Base-by-base conservation (phyloP, 305 asterid genomes). In the Fraxinus floribunda region DNA sequence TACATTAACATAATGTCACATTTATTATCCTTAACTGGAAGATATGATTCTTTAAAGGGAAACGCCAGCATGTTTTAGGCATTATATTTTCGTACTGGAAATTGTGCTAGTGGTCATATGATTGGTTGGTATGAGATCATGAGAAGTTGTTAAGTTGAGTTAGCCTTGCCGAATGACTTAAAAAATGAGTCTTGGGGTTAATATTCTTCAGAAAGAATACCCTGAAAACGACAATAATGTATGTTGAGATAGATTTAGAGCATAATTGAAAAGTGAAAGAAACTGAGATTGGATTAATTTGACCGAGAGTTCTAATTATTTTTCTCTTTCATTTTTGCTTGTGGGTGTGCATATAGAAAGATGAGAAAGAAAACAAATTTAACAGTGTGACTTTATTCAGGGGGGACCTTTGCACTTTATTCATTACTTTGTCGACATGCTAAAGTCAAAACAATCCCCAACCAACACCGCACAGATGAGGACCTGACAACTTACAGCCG, bases 401-500 rank as follows among this genome's bases (percentile, higher is more conserved):
- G 98, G 66, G 99, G 99, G 44, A 96, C 98, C 22, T 93, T 96
- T 87, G 99, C 99, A n/a, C 97, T 96, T 72, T 96, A 96, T 87
- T 96, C 99, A 1, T 90, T 96, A 76, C 97, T 96, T 11, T 96
- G 99, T 78, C 94, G 99, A 78, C 99, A 96, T 86, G 99, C 99
- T 78, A 93, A 93, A 86, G 91, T 96, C 80, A 92, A 90, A 77
- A 96, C 92, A 3, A 96, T 96, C 76, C 99, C 99, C 38, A 96
- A 96, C 80, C 98, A 96, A 84, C 99, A 96, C 88, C 91, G 97
- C 76, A 96, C 99, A 6, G 99, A 96, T 85, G 99, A 96, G 91
- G 97, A 94, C 90, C 94, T 96, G 86, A 96, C 99, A 26, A 94
- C 99, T 79, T 96, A 96, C 82, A 96, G 99, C 85, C 99, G 98